phyloP scores from a whole-genome alignment of 176 grass and related monocot genomes.

The Lolium rigidum region DNA sequence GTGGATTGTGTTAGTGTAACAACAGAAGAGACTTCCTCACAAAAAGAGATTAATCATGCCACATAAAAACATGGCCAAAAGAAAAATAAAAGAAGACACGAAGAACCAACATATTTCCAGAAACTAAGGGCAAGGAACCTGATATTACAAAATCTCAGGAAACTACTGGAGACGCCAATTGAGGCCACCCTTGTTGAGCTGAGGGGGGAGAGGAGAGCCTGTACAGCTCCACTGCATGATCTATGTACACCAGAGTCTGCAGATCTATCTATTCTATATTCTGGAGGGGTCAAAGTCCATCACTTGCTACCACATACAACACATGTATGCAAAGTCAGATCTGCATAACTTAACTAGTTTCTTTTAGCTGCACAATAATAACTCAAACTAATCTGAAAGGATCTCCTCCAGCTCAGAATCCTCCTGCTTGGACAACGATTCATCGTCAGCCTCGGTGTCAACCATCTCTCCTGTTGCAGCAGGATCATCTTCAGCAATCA shows the following conservation, averaged over 20 bases:
- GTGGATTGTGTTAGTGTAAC: neutral
- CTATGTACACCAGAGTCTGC: constrained; percentile 47
- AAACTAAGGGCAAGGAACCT: neutral
- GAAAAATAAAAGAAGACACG: neutral
- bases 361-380: neutral
- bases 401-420: constrained; percentile 63
- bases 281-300: constrained; percentile 29
- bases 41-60: neutral
- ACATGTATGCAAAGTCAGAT: constrained; percentile 34
- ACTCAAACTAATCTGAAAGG: constrained; percentile 56
- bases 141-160: neutral
- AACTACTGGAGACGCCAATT: constrained; percentile 7
- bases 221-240: constrained; percentile 34
- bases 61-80: neutral
- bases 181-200: constrained; percentile 22
- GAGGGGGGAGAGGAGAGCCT: neutral
- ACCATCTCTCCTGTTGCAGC: neutral
- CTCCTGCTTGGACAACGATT: constrained; percentile 37
- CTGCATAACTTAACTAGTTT: constrained; percentile 32
- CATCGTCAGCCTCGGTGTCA: constrained; percentile 44
- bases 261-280: constrained; percentile 20
- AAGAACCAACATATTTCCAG: constrained; percentile 30
- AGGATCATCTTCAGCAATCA: constrained; percentile 47
- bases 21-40: neutral
- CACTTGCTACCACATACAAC: constrained; percentile 41